Evolutionary conservation across 75 land plant species (phyloP).

Genomic region (Azolla pinnata): DNA sequence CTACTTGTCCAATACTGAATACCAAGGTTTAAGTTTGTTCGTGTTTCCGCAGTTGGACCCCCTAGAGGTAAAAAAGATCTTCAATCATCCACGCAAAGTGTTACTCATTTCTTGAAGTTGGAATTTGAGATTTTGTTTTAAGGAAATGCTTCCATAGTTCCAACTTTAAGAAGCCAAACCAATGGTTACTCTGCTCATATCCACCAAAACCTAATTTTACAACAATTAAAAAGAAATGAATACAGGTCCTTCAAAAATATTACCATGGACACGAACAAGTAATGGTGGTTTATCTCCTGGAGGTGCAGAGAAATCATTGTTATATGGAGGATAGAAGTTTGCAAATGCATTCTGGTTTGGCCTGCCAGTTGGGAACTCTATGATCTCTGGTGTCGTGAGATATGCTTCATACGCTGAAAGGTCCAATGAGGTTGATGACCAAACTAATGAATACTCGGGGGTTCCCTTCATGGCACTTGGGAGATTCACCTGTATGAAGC

Average conservation of each 20-base stretch:
- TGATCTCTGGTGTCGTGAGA: constrained; percentile 67
- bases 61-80: constrained; percentile 54
- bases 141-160: too few relatives aligned
- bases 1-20: constrained; percentile 98
- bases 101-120: too few relatives aligned
- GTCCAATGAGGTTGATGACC: constrained; percentile 66
- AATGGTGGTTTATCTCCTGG: constrained; percentile 83
- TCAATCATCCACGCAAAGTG: too few relatives aligned
- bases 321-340: constrained; percentile 84
- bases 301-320: constrained; percentile 40
- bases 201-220: background rate
- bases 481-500: constrained; percentile 11
- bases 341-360: constrained; percentile 82
- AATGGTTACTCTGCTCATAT: background rate
- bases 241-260: too few relatives aligned
- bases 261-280: constrained; percentile 84
- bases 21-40: constrained; percentile 53
- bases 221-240: too few relatives aligned
- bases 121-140: too few relatives aligned
- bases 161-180: background rate
- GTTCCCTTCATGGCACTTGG: background rate
- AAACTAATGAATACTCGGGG: constrained; percentile 40
- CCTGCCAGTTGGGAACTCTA: constrained; percentile 74
- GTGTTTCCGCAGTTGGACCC: constrained; percentile 76
- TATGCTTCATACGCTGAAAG: constrained; percentile 38